These are phyloP conservation scores for Trichoderma sp. DNA, from an alignment of 2,329 filamentous ascomycete species.

Conservation along the genomic window DNA sequence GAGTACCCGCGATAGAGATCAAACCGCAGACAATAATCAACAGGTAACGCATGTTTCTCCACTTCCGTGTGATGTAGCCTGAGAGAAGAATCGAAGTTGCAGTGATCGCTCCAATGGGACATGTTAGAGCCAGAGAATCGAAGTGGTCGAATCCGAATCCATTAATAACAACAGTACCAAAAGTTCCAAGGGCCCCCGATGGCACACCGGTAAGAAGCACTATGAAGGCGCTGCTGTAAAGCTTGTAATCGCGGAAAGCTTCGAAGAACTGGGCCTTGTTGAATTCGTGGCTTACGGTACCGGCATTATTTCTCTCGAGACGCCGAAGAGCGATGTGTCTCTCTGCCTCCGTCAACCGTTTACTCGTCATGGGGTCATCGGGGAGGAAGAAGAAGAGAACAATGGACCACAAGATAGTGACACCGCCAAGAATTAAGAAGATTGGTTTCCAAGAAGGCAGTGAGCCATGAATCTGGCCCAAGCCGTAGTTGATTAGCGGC, in stretches of 20 bases:
- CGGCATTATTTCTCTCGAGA: background rate
- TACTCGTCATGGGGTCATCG: background rate
- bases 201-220: constrained; percentile 4
- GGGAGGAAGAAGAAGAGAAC: background rate
- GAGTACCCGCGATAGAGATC: background rate
- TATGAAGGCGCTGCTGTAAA: constrained; percentile 3
- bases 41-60: background rate
- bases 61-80: background rate
- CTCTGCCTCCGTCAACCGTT: background rate
- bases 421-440: background rate
- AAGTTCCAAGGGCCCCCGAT: background rate
- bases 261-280: constrained; percentile 2
- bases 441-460: constrained; percentile 10
- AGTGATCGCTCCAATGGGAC: constrained; percentile 5
- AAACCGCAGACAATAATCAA: background rate
- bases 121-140: background rate
- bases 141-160: background rate
- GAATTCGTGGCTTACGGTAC: constrained; percentile 3
- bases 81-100: background rate
- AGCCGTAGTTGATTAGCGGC: constrained; percentile 1
- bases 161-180: background rate
- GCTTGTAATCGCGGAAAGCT: constrained; percentile 7
- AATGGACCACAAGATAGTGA: background rate
- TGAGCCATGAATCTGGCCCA: background rate
- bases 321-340: background rate